phyloP scores from a whole-genome alignment of 345 rosid genomes.

The Euclidium syriacum region DNA sequence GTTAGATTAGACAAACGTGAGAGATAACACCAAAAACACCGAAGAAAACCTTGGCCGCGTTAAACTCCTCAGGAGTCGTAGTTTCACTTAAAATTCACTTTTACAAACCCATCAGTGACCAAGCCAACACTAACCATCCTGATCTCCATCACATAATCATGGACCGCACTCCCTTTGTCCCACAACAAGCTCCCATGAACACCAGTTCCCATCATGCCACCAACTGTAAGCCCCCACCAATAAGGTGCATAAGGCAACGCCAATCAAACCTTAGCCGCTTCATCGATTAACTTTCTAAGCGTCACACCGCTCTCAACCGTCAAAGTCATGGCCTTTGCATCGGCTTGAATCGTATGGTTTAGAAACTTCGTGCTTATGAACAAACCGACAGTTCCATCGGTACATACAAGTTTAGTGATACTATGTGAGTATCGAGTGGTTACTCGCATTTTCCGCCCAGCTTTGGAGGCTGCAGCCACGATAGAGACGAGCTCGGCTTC shows the following conservation, averaged over 20 bases:
- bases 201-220: conserved; percentile 57
- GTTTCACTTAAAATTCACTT: conserved; percentile 32
- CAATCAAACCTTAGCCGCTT: conserved; percentile 44
- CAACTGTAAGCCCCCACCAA: too few relatives aligned
- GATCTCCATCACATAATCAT: conserved; percentile 47
- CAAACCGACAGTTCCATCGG: conserved; percentile 43
- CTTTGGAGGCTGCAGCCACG: conserved; percentile 41
- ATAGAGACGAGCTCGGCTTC: conserved; percentile 42
- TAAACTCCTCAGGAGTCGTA: conserved; percentile 25
- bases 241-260: conserved; percentile 65
- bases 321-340: conserved; percentile 33
- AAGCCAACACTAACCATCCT: conserved; percentile 45
- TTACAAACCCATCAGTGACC: conserved; percentile 38
- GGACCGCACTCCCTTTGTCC: conserved; percentile 59
- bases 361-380: conserved; percentile 65
- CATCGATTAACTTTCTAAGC: conserved; percentile 45
- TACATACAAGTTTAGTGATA: conserved; percentile 59
- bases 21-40: conserved; percentile 72
- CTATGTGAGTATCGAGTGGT: conserved; percentile 58
- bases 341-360: conserved; percentile 24
- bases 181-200: conserved; percentile 72
- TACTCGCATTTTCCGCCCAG: conserved; percentile 49
- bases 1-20: too few relatives aligned
- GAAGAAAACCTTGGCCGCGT: conserved; percentile 57
- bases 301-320: conserved; percentile 57